Evolutionary conservation across 23 red algal species (phyloP).

Genomic region (Gracilaria gracilis): DNA sequence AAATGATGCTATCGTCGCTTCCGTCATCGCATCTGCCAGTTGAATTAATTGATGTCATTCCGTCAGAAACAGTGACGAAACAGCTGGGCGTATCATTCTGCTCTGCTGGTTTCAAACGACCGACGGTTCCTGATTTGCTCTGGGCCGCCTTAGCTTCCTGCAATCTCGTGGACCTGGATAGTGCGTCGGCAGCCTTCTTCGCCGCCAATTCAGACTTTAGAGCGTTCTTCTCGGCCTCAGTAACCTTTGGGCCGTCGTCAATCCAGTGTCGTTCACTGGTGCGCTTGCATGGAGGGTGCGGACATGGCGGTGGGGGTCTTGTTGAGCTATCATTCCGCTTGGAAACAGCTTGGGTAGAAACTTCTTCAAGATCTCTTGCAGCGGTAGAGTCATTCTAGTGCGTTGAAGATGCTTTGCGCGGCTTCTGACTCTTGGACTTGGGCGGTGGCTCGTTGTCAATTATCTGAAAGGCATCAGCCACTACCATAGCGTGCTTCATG

Average conservation of each 20-base stretch:
- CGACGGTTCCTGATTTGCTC: not conserved
- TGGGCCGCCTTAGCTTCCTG: too few relatives aligned
- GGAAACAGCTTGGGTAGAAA: too few relatives aligned
- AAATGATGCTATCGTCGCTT: too few relatives aligned
- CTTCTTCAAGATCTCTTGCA: not conserved
- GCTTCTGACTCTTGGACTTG: too few relatives aligned
- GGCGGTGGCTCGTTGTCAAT: not conserved
- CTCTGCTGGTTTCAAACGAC: not conserved
- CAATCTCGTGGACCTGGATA: not conserved
- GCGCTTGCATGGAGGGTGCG: slow-evolving; percentile 12
- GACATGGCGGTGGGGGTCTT: not conserved
- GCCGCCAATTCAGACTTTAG: slow-evolving; percentile 2
- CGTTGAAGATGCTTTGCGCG: not conserved
- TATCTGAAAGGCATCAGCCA: not conserved
- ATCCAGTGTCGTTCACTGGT: slow-evolving; percentile 11
- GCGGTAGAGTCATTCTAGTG: not conserved
- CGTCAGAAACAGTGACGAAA: not conserved
- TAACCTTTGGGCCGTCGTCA: not conserved
- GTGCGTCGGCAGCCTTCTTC: slow-evolving; percentile 1
- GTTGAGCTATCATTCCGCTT: too few relatives aligned
- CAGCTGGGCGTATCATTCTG: not conserved
- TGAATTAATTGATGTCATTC: not conserved
- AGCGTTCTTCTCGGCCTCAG: not conserved
- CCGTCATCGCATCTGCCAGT: not conserved
- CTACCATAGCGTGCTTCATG: not conserved